A percentile compares a stretch with the other conserved stretches of the same genome.
phyloP scores from a whole-genome alignment of 108 stramenopile species.

The Poteriospumella lacustris region DNA sequence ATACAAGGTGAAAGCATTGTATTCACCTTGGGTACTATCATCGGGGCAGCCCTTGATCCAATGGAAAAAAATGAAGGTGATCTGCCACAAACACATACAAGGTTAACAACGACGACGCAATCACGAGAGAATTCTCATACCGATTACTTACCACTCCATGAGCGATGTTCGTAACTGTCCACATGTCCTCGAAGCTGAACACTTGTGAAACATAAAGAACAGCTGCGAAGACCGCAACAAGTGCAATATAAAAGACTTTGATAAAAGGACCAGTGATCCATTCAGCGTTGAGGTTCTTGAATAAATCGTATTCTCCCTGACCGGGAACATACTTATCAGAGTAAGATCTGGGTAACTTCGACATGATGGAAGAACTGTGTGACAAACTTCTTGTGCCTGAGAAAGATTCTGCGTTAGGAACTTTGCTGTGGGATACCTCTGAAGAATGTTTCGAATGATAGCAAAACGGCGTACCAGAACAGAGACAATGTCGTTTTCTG shows the following conservation, averaged over 20 bases:
- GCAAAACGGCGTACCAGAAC: no score
- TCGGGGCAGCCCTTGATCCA: conserved; percentile 59
- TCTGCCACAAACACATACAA: no score
- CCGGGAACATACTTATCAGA: conserved; percentile 13
- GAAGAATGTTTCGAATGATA: no score
- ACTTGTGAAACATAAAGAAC: conserved; percentile 1
- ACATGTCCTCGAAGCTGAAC: neutral
- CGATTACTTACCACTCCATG: conserved; percentile 27
- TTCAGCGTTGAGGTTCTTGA: conserved; percentile 20
- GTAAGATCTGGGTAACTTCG: conserved; percentile 1
- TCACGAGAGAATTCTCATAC: neutral
- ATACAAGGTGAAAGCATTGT: conserved; percentile 51
- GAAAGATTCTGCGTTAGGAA: no score
- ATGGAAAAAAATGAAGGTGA: conserved; percentile 49
- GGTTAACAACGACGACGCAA: neutral
- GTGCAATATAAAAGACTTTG: conserved; percentile 1
- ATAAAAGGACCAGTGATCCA: conserved; percentile 12
- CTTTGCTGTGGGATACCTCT: no score
- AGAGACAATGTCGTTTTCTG: no score
- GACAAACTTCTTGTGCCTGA: no score
- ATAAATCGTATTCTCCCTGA: conserved; percentile 4
- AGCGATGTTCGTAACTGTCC: conserved; percentile 19
- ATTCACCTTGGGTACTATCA: conserved; percentile 52
- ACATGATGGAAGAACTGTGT: no score
- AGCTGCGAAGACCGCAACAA: neutral